Base-by-base conservation (phyloP, 2,329 filamentous ascomycete species). In the Teratosphaeriaceae sp. region DNA sequence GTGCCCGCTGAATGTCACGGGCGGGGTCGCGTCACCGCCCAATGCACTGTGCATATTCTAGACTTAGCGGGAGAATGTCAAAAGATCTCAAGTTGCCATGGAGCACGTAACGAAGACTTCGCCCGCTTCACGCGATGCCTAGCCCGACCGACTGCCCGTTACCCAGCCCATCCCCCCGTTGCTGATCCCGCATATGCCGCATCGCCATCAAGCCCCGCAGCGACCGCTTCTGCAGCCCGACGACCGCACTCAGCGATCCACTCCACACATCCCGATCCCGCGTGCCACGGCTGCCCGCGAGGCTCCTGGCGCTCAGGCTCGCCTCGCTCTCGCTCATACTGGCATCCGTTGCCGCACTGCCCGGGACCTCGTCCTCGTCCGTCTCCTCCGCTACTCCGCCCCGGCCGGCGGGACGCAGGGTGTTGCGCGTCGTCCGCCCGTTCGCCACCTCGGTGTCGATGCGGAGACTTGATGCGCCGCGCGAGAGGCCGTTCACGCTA, bases 141-240 rank as follows among this genome's bases (percentile, higher is more conserved):
- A 65, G 48, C n/a, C 62, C 62, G 18, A 65, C 57, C 38, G 57
- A 48, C 43, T 53, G 18, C 50, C 63, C 45, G 54, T 66, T 52
- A 44, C 57, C 52, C 45, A 39, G 48, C 16, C 47, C 53, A 36
- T 56, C 64, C 48, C 65, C 64, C 46, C 67, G 65, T 11, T 74
- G 76, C 50, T 87, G 73, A 63, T 94, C 88, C 34, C 89, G 74
- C 71, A 96, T n/a, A n/a, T 90, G 75, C 34, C 90, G 73, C 3
- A 90, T 90, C 65, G 97, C 92, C 92, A 98, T 97, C 53, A 98
- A 65, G 0, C 92, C 92, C 46, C 90, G 75, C 26, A 98, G 65
- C 0, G 92, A 92, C 42, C 92, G 76, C 71, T 98, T 98, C 71
- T 98, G 92, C 51, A 98, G 63, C 0, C 92, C 92, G 53, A 98